These are phyloP conservation scores for Elsinoe batatas DNA, from an alignment of 2,329 filamentous ascomycete genomes.

Conservation along the genomic window DNA sequence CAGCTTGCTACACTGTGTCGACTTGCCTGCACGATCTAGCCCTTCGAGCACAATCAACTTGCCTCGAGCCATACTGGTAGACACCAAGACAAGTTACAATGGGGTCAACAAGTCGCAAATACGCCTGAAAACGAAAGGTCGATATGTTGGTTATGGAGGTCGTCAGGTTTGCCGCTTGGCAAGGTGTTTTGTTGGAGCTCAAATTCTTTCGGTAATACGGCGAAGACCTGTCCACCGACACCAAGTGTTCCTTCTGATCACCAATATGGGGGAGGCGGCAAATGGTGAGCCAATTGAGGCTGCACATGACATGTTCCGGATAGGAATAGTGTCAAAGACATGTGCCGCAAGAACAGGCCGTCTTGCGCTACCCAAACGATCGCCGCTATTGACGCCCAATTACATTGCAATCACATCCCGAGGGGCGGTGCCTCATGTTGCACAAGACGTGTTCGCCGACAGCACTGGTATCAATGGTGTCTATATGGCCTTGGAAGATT, in stretches of 20 bases:
- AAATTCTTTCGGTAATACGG: not conserved
- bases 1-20: constrained; percentile 71
- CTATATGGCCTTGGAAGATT: constrained; percentile 85
- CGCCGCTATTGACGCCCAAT: constrained; percentile 68
- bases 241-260: not conserved
- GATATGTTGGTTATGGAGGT: not conserved
- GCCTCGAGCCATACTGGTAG: constrained; percentile 34
- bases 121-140: not conserved
- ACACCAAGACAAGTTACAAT: not conserved
- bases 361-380: constrained; percentile 53
- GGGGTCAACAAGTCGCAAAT: too few species aligned
- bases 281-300: constrained; percentile 13
- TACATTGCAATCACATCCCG: constrained; percentile 73
- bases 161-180: not conserved
- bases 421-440: constrained; percentile 76
- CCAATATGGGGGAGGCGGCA: not conserved
- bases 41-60: constrained; percentile 79
- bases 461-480: constrained; percentile 57
- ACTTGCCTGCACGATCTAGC: constrained; percentile 83
- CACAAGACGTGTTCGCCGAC: constrained; percentile 67
- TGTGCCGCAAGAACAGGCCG: constrained; percentile 56
- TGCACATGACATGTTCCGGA: constrained; percentile 36
- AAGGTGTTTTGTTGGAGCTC: not conserved
- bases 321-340: not conserved
- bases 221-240: not conserved